Conservation (phyloP, 2,329 filamentous ascomycete species). For the Pseudonectria buxi region DNA sequence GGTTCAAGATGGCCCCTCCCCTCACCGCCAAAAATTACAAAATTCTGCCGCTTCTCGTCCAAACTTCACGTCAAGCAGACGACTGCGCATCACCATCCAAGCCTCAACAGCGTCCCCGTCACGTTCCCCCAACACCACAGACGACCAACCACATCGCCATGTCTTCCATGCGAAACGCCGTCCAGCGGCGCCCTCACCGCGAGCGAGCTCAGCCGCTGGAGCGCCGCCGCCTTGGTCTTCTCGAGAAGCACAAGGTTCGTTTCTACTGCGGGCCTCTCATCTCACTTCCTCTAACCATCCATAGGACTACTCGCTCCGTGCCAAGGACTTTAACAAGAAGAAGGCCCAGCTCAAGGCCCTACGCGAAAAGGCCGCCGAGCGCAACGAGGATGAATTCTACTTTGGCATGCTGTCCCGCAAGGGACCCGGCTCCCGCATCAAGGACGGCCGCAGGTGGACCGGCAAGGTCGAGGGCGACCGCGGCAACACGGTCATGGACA, state of each 20-base stretch:
- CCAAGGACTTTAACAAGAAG: conserved; percentile 60
- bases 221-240: conserved; percentile 78
- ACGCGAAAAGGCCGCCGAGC: conserved; percentile 54
- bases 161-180: conserved; percentile 57
- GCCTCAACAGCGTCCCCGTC: not conserved
- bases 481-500: conserved; percentile 47
- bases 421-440: conserved; percentile 44
- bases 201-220: conserved; percentile 84
- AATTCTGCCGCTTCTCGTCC: conserved; percentile 26
- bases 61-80: conserved; percentile 2
- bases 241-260: conserved; percentile 86
- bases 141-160: conserved; percentile 24
- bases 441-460: conserved; percentile 44
- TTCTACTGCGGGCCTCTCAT: conserved; percentile 2
- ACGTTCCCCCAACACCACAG: conserved; percentile 2
- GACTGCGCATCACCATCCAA: not conserved
- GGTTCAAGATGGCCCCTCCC: not conserved
- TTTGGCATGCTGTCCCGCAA: conserved; percentile 61
- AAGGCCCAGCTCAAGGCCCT: conserved; percentile 54
- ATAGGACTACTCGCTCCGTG: conserved; percentile 58
- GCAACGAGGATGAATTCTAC: conserved; percentile 69
- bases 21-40: conserved; percentile 33
- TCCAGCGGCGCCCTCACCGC: conserved; percentile 77
- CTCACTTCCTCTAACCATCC: conserved; percentile 5
- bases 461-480: conserved; percentile 53